Base-by-base conservation (phyloP, 2,329 filamentous ascomycete species). In the Colletotrichum musicola region DNA sequence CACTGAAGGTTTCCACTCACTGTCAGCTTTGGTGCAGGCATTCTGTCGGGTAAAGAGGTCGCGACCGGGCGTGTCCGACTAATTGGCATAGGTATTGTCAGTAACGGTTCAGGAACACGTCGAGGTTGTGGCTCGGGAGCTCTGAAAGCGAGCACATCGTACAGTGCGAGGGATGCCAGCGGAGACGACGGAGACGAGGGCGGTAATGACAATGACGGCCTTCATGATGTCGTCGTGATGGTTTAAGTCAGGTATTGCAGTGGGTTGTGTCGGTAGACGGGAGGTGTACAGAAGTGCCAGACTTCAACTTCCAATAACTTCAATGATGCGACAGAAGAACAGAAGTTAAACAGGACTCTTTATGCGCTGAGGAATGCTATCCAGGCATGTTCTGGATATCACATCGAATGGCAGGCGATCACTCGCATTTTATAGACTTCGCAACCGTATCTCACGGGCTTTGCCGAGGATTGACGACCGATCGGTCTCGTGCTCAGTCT, bases 241-340 rank as follows among this genome's bases (percentile, higher is more conserved):
- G 9, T 30, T 30, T 30, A 6, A 30, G 5, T 30, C 1, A 6
- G 27, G 27, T 30, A 30, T 7, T 6, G 6, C 6, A 30, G 6
- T 2, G 6, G 27, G 0, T 46, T 42, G 13, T 42, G 2, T 44
- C 13, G 4, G 9, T 2, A 0, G 27, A 27, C 0, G 5, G 4
- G 53, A 4, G 13, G 10, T 42, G 40, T 42, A 3, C 1, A 22
- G 55, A 46, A 57, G 55, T 57, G 2, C 40, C 27, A 4, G 50
- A 44, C 9, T 64, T 51, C 35, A 30, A 30, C 4, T 6, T 30
- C 6, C 27, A 30, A 30, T 30, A 30, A 30, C 27, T 30, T 30
- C 1, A 30, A 30, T 22, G 27, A 6, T 30, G 27, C 1, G 27
- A 9, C 6, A 30, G 27, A 30, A 30, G 27, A 9, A 30, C 5